Base-by-base conservation (phyloP, 2,329 filamentous ascomycete genomes). In the Juglanconis sp. region DNA sequence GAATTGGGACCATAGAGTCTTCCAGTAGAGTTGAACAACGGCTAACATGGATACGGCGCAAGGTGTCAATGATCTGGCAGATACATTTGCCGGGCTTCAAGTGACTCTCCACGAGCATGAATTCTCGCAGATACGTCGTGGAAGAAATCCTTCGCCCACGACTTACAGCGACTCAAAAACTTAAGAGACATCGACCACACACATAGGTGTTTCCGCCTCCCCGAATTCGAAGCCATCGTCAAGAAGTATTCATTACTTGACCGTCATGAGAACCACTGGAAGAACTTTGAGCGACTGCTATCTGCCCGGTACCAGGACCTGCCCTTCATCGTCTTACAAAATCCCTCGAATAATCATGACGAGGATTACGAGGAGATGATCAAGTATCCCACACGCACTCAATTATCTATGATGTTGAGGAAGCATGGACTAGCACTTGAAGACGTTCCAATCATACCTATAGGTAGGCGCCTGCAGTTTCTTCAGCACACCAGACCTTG, bases 291-390 rank as follows among this genome's bases (percentile, higher is more conserved):
- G 31, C 46, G 55, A 2, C 15, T 57, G 3, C 9, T 57, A 34
- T 51, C 34, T 5, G 55, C 17, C 17, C 17, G 55, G 0, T 50
- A 15, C 30, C 55, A 40, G 30, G 55, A 57, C 35, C 17, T 57
- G 1, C 55, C 55, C 3, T 51, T 57, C 3, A 57, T 57, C 40
- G 11, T 57, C 11, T 48, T 57, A 13, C 55, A 51, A 9, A 57
- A 51, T 24, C 55, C 55, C 3, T 40, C 55, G 10, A 57, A 31
- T 2, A 15, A 32, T 10, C 55, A 57, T 4, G 35, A 32, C 2
- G 17, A 8, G 3, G 55, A 42, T 3, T 57, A 50, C 30, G 55
- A 50, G 1, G 34, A 51, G 17, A 57, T 57, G 55, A 49, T 42
- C 32, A 42, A 35, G n/a, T 57, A 44, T 40, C 44, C 55, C 6